phyloP scores from a whole-genome alignment of 306 rosid genomes.

The Vigna angularis region DNA sequence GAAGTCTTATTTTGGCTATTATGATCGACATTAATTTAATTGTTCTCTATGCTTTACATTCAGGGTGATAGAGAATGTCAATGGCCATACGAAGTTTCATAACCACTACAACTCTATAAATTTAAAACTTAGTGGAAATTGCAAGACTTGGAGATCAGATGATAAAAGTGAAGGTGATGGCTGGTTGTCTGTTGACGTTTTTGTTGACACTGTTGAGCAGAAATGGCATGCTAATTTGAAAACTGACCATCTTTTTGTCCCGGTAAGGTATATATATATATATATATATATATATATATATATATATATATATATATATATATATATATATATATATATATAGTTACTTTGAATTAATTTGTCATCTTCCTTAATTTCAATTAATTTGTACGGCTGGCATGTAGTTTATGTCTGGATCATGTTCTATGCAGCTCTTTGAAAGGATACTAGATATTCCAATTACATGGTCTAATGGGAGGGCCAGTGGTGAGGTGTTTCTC shows the following conservation, averaged over 20 bases:
- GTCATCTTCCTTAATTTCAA: neutral
- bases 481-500: constrained; percentile 93
- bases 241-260: constrained; percentile 75
- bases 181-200: constrained; percentile 88
- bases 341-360: constrained; percentile 30
- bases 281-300: constrained; percentile 42
- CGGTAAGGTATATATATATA: constrained; percentile 72
- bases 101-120: constrained; percentile 74
- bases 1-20: constrained; percentile 22
- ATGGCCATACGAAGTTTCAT: constrained; percentile 81
- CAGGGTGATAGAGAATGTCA: constrained; percentile 88
- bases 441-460: constrained; percentile 89
- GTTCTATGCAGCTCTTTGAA: constrained; percentile 85
- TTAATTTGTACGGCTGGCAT: constrained; percentile 36
- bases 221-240: constrained; percentile 92
- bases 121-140: constrained; percentile 82
- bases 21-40: constrained; percentile 20
- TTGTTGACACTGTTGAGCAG: constrained; percentile 77
- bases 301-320: constrained; percentile 44
- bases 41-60: constrained; percentile 36
- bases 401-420: constrained; percentile 41
- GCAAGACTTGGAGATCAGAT: constrained; percentile 88
- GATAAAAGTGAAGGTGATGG: constrained; percentile 79
- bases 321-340: constrained; percentile 47
- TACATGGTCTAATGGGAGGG: constrained; percentile 86